Base-by-base conservation (phyloP, 768 basidiomycete genomes). In the Kwoniella sp. region DNA sequence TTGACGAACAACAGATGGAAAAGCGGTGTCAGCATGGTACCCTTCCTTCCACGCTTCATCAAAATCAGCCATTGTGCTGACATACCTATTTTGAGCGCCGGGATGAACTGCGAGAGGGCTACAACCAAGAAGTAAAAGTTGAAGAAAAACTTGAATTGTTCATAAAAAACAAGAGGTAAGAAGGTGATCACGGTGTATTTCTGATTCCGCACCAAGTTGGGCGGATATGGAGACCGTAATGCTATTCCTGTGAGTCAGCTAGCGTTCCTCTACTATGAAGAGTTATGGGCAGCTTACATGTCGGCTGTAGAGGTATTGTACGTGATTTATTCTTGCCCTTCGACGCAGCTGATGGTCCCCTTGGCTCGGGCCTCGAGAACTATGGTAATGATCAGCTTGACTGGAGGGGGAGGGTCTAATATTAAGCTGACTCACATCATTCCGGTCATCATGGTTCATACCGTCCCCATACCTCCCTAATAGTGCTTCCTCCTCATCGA, bases 71-170 rank as follows among this genome's bases (percentile, higher is more conserved):
- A 9, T 4, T 5, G 22, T 4, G 3, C 10, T 22, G 22, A 30
- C 50, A 50, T 56, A 92, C 93, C 94, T 63, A 96, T 99, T 82
- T 92, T 93, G 63, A 99, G 85, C 0, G 93, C 90, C 15, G 96
- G 96, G 19, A 99, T 83, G 76, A 99, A 96, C 80, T 98, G 96
- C 9, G 90, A 92, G 8, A 98, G 84, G 0, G 96, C 96, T 37
- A 99, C 96, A 24, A 98, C 88, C 12, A 98, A 86, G 77, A 99
- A 99, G 80, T 98, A 99, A 7, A 97, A 85, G 78, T 98, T 99
- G 87, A 96, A 98, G 83, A 99, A 99, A 84, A 95, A 97, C 81
- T 97, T 98, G 88, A 98, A 99, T 79, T 98, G 95, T 79, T 98
- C 94, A 80, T 97, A 98, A 79, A 98, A 87, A 49, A 98, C 94